A percentile compares a stretch with the other conserved stretches of the same genome.
Evolutionary conservation across 768 basidiomycete species (phyloP).

Genomic region (Phylloporus rhodoxanthus): DNA sequence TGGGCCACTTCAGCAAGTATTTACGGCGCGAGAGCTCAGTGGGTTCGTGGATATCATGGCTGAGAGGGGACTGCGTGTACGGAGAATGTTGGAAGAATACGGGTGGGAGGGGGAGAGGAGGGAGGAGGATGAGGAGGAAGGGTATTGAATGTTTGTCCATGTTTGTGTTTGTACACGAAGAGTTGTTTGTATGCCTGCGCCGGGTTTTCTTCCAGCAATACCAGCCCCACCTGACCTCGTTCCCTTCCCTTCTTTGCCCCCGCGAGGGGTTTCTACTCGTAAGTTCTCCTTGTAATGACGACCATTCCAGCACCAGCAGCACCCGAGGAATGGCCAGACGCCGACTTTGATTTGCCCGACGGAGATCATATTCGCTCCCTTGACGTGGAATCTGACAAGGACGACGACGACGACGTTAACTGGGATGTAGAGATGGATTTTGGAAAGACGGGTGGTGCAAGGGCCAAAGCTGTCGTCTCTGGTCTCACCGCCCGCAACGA

Average conservation of each 20-base stretch:
- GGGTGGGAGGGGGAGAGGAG: slow-evolving; percentile 8
- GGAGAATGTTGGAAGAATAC: slow-evolving; percentile 52
- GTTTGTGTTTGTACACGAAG: slow-evolving; percentile 16
- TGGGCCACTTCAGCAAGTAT: slow-evolving; percentile 59
- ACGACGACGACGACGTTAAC: slow-evolving; percentile 63
- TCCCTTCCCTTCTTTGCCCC: slow-evolving; percentile 13
- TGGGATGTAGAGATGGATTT: slow-evolving; percentile 80
- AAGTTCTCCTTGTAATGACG: slow-evolving; percentile 40
- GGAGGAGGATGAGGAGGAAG: slow-evolving; percentile 52
- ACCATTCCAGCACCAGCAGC: slow-evolving; percentile 55
- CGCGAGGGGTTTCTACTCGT: slow-evolving; percentile 18
- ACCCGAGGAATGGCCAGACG: slow-evolving; percentile 79
- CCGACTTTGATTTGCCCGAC: slow-evolving; percentile 81
- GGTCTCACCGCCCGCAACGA: slow-evolving; percentile 38
- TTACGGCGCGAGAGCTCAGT: slow-evolving; percentile 54
- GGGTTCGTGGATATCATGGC: slow-evolving; percentile 68
- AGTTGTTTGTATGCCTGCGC: slow-evolving; percentile 29
- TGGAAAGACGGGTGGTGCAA: slow-evolving; percentile 50
- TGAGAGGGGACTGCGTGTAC: slow-evolving; percentile 63
- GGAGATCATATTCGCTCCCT: slow-evolving; percentile 60
- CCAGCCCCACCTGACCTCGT: background rate
- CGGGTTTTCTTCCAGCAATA: slow-evolving; percentile 36
- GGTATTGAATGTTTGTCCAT: slow-evolving; percentile 33
- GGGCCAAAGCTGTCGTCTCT: slow-evolving; percentile 35
- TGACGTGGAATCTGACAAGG: slow-evolving; percentile 56